These are phyloP conservation scores for Moricandia moricandioides DNA, from an alignment of 345 rosid genomes.

Conservation along the genomic window DNA sequence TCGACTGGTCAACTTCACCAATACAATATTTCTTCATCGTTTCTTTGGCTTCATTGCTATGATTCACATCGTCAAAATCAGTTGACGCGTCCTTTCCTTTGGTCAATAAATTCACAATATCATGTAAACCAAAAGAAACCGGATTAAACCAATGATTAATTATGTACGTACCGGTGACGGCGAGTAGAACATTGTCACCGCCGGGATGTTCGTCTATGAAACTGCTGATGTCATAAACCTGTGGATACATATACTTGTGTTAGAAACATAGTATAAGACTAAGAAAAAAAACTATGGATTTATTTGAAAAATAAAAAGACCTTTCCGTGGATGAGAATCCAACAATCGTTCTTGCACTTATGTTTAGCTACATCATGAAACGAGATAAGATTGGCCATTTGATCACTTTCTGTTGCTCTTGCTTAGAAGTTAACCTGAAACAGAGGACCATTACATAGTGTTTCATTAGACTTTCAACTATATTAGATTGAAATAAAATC, in stretches of 20 bases:
- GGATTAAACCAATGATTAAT: background rate
- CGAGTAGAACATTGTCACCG: conserved; percentile 76
- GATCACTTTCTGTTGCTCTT: background rate
- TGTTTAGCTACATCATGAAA: conserved; percentile 55
- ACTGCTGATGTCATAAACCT: conserved; percentile 81
- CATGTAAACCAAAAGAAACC: background rate
- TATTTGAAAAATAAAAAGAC: conserved; percentile 34
- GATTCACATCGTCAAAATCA: conserved; percentile 74
- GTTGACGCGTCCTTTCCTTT: conserved; percentile 77
- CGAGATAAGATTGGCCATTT: conserved; percentile 40
- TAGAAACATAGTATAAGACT: background rate
- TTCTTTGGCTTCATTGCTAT: conserved; percentile 62
- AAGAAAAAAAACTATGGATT: background rate
- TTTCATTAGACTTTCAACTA: background rate
- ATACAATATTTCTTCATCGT: conserved; percentile 59
- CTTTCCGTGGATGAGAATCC: conserved; percentile 74
- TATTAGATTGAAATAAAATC: background rate
- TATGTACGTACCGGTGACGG: conserved; percentile 52
- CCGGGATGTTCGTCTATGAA: conserved; percentile 90
- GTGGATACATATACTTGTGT: background rate
- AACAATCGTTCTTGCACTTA: conserved; percentile 54
- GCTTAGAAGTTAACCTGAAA: background rate
- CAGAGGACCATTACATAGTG: background rate
- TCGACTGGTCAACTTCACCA: conserved; percentile 59
- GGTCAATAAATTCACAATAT: background rate